phyloP scores from a whole-genome alignment of 2,329 filamentous ascomycete genomes.

The Hymenoscyphus fraxineus region DNA sequence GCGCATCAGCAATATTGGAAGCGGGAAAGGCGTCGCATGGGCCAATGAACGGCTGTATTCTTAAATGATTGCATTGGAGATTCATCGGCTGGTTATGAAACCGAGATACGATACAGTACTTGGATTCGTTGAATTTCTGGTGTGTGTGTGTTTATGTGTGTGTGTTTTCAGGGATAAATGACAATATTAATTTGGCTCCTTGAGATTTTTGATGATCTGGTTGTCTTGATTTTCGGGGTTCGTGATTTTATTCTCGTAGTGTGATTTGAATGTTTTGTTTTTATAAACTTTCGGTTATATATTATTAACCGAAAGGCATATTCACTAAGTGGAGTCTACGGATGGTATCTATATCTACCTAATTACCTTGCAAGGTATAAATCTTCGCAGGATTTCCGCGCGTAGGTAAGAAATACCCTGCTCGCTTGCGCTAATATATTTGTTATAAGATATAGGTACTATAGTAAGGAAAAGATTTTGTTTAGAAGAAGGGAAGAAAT shows the following conservation, averaged over 20 bases:
- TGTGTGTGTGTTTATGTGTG: not conserved
- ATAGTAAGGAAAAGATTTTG: no score
- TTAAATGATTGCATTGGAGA: not conserved
- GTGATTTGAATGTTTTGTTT: no score
- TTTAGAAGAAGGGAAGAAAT: no score
- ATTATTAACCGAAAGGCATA: no score
- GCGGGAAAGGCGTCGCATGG: not conserved
- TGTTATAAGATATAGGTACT: no score
- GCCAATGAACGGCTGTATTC: not conserved
- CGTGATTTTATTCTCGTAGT: not conserved
- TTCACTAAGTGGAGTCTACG: no score
- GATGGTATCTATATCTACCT: no score
- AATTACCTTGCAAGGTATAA: no score
- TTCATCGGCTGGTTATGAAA: not conserved
- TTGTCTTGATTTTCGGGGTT: not conserved
- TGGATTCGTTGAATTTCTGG: not conserved
- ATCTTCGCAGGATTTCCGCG: no score
- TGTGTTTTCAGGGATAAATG: not conserved
- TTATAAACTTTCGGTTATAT: no score
- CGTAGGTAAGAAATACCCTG: no score
- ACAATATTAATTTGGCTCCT: slow-evolving; percentile 1
- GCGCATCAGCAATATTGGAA: not conserved
- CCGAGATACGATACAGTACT: not conserved
- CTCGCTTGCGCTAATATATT: no score
- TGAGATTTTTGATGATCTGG: not conserved